phyloP scores from a whole-genome alignment of 805 yeast species.

The Suhomyces faveliae region DNA sequence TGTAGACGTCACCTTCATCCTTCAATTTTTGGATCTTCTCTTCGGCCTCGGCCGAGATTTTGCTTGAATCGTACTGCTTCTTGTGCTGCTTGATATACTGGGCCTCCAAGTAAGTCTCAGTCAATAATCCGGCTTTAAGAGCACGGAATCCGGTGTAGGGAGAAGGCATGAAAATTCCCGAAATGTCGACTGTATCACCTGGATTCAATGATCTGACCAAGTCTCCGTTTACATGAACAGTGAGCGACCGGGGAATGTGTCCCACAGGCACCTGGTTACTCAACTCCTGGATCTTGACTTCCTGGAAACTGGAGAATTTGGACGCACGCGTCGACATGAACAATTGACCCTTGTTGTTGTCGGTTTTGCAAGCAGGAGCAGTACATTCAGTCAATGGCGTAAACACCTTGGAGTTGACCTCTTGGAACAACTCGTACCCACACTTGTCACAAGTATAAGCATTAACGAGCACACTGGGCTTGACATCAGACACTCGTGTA shows the following conservation, averaged over 20 bases:
- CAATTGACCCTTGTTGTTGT: conserved; percentile 82
- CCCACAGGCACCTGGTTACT: conserved; percentile 98
- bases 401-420: conserved; percentile 79
- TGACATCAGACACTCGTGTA: conserved; percentile 93
- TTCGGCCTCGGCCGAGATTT: conserved; percentile 55
- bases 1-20: conserved; percentile 68
- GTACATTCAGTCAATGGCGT: conserved; percentile 88
- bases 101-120: conserved; percentile 91
- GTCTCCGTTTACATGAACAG: conserved; percentile 88
- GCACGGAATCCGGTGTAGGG: conserved; percentile 97
- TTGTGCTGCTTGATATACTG: conserved; percentile 86
- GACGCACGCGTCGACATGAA: conserved; percentile 95
- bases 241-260: conserved; percentile 87
- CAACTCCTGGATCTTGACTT: conserved; percentile 89
- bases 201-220: conserved; percentile 85
- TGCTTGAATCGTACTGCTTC: conserved; percentile 71
- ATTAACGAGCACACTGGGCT: conserved; percentile 84
- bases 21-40: conserved; percentile 55
- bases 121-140: conserved; percentile 83
- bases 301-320: conserved; percentile 93
- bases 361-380: conserved; percentile 72
- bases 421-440: conserved; percentile 96
- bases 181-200: conserved; percentile 90
- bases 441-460: conserved; percentile 98
- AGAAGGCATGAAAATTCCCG: conserved; percentile 89